phyloP scores from a whole-genome alignment of 2,329 filamentous ascomycete genomes.

The Aureobasidium sp. region DNA sequence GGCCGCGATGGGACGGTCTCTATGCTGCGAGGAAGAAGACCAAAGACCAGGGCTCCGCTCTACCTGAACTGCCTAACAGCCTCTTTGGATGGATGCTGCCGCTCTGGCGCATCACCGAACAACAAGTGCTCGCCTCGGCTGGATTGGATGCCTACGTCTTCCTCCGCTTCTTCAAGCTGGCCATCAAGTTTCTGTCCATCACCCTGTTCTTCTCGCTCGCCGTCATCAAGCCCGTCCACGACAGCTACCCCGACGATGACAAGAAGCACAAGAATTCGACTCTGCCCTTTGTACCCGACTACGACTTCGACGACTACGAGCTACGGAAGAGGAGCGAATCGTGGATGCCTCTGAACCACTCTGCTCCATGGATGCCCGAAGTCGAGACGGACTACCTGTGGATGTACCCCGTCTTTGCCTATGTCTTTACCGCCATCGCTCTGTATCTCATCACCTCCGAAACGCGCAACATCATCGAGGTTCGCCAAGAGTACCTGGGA shows the following conservation, averaged over 20 bases:
- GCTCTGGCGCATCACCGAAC: conserved; percentile 74
- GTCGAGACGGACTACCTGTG: conserved; percentile 59
- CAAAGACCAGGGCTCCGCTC: conserved; percentile 50
- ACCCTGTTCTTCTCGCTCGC: conserved; percentile 73
- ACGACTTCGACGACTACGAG: neutral
- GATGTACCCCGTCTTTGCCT: conserved; percentile 92
- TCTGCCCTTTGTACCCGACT: neutral
- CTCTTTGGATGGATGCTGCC: conserved; percentile 91
- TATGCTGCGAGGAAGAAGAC: conserved; percentile 84
- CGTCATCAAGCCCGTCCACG: conserved; percentile 80
- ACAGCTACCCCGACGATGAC: conserved; percentile 47
- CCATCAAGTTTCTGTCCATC: conserved; percentile 69
- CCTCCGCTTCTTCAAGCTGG: conserved; percentile 91
- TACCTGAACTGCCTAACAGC: conserved; percentile 73
- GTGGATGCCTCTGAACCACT: neutral
- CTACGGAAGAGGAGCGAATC: neutral
- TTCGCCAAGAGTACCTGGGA: conserved; percentile 84
- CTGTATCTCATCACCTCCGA: conserved; percentile 76
- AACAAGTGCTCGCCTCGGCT: conserved; percentile 80
- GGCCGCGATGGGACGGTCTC: conserved; percentile 82
- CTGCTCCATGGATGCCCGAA: conserved; percentile 11
- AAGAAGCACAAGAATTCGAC: conserved; percentile 18
- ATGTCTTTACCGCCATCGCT: conserved; percentile 76
- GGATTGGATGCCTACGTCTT: conserved; percentile 96
- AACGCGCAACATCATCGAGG: conserved; percentile 74